phyloP scores from a whole-genome alignment of 805 yeast genomes.

The Yarrowia hollandica region DNA sequence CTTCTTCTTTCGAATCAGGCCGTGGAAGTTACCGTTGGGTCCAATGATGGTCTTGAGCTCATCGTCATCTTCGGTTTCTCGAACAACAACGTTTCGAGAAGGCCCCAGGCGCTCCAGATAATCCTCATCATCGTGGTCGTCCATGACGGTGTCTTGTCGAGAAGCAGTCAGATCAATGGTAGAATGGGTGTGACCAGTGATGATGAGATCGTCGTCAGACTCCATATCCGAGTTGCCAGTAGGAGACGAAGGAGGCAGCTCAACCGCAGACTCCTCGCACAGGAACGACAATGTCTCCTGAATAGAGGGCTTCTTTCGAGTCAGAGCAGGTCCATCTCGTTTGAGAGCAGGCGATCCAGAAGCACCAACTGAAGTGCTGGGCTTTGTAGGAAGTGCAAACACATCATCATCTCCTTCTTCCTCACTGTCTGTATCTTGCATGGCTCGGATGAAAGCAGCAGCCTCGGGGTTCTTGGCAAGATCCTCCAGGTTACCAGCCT shows the following conservation, averaged over 20 bases:
- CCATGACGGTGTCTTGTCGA: not conserved
- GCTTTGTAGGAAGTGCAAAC: constrained; percentile 20
- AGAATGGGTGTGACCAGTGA: not conserved
- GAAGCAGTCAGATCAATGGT: constrained; percentile 16
- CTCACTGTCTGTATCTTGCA: constrained; percentile 32
- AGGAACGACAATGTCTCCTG: constrained; percentile 17
- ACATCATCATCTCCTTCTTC: constrained; percentile 18
- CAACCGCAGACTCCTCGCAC: constrained; percentile 6
- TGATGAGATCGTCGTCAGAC: constrained; percentile 9
- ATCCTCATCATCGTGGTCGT: not conserved
- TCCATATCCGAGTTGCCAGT: not conserved
- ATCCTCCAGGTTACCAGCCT: constrained; percentile 31
- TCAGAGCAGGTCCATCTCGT: not conserved
- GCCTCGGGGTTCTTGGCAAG: constrained; percentile 35
- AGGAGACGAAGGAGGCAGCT: constrained; percentile 17
- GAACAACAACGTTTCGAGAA: constrained; percentile 9
- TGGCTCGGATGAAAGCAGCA: constrained; percentile 35
- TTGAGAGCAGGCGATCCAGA: constrained; percentile 3
- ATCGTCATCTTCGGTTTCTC: constrained; percentile 12
- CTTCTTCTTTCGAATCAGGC: constrained; percentile 17
- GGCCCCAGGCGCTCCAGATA: constrained; percentile 17
- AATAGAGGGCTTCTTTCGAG: not conserved
- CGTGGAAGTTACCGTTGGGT: constrained; percentile 24
- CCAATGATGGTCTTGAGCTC: constrained; percentile 24
- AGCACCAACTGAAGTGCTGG: not conserved